Percentiles rank a stretch among this genome's conserved stretches.
Conservation (phyloP, 257 asterid genomes). For the Salvia miltiorrhiza region DNA sequence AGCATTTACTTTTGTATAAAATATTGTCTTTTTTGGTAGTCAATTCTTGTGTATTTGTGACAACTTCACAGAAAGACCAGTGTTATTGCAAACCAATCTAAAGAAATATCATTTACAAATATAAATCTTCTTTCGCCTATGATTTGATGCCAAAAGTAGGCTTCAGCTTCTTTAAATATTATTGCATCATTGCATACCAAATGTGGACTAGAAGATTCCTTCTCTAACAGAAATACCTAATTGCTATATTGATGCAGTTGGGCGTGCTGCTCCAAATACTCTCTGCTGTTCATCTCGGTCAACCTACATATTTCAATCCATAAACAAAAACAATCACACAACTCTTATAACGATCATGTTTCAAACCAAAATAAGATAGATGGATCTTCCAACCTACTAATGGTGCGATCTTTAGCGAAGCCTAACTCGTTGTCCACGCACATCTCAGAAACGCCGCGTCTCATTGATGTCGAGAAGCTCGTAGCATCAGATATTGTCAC, state of each 20-base stretch:
- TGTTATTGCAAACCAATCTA: background rate
- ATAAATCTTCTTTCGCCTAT: background rate
- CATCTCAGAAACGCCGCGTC: constrained; percentile 65
- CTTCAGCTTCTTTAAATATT: background rate
- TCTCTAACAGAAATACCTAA: background rate
- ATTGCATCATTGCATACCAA: background rate
- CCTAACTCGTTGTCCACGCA: constrained; percentile 93
- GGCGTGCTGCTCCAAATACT: constrained; percentile 74
- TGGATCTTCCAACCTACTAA: constrained; percentile 63
- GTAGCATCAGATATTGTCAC: constrained; percentile 78
- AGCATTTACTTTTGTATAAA: too few relatives aligned
- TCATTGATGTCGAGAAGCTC: constrained; percentile 81
- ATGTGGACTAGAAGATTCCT: background rate
- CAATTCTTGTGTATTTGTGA: too few relatives aligned
- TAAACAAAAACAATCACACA: background rate
- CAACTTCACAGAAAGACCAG: background rate
- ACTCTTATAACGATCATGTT: background rate
- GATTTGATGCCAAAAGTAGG: background rate
- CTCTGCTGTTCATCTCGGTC: constrained; percentile 78
- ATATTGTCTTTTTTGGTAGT: too few relatives aligned
- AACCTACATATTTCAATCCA: constrained; percentile 21
- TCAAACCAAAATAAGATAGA: background rate
- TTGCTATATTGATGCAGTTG: background rate
- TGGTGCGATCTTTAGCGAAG: constrained; percentile 92
- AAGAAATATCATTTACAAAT: background rate